These are phyloP conservation scores for Zopfia rhizophila DNA, from an alignment of 2,329 filamentous ascomycete genomes.

Conservation along the genomic window DNA sequence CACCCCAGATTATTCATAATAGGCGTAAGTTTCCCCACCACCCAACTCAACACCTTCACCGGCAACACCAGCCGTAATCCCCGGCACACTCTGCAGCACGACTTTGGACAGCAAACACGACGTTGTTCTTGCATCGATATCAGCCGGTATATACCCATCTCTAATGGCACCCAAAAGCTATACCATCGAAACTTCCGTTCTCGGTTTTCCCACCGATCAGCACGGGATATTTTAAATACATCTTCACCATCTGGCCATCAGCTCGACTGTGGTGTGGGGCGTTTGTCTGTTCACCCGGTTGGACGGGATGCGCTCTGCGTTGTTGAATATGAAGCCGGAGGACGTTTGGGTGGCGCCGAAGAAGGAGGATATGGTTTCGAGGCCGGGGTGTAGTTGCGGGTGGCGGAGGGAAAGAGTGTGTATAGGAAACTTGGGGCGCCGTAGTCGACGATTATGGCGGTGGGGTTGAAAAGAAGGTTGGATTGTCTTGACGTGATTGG, in stretches of 20 bases:
- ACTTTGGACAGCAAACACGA: conserved; percentile 59
- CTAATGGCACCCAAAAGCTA: conserved; percentile 51
- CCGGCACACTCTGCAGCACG: conserved; percentile 50
- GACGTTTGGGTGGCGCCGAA: conserved; percentile 54
- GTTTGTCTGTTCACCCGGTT: conserved; percentile 52
- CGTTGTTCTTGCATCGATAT: conserved; percentile 36
- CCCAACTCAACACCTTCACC: conserved; percentile 25
- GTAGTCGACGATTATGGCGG: conserved; percentile 53
- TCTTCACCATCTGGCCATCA: conserved; percentile 51
- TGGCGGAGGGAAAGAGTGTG: conserved; percentile 56
- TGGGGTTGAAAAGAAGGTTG: conserved; percentile 57
- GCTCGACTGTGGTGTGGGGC: conserved; percentile 51
- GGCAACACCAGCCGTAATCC: conserved; percentile 28
- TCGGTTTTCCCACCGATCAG: conserved; percentile 57
- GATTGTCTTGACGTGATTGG: conserved; percentile 50
- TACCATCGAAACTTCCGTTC: conserved; percentile 49
- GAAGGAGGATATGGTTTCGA: no score
- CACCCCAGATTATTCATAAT: conserved; percentile 54
- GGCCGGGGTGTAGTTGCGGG: no score
- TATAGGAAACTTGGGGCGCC: conserved; percentile 58
- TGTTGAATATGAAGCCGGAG: conserved; percentile 52
- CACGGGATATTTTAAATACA: conserved; percentile 57
- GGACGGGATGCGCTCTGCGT: conserved; percentile 52
- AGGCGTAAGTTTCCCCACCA: conserved; percentile 31
- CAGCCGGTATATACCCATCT: conserved; percentile 49